Conservation (phyloP, 1,139 yeast genomes). For the Kodamaea sp. region DNA sequence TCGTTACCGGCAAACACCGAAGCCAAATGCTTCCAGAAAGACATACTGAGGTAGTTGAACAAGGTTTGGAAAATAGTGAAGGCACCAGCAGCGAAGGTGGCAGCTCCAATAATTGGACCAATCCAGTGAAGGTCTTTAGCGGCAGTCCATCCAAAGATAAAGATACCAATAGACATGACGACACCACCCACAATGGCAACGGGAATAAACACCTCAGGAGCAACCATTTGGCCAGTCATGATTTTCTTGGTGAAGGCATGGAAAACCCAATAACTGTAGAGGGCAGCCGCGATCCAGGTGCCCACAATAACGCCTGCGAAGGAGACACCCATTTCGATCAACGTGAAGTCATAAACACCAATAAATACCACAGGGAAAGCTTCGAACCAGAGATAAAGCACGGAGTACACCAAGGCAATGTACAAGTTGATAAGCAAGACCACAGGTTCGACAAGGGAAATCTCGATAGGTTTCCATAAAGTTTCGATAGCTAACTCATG, state of each 20-base stretch:
- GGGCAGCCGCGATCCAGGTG: slow-evolving; percentile 24
- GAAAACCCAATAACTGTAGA: slow-evolving; percentile 24
- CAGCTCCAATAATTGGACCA: slow-evolving; percentile 43
- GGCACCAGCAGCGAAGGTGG: slow-evolving; percentile 35
- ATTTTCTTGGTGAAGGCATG: slow-evolving; percentile 25
- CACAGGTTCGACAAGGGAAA: slow-evolving; percentile 44
- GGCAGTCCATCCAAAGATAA: slow-evolving; percentile 54
- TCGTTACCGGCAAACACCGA: slow-evolving; percentile 61
- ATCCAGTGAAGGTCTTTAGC: slow-evolving; percentile 41
- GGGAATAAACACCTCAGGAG: slow-evolving; percentile 45
- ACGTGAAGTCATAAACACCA: slow-evolving; percentile 46
- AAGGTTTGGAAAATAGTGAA: slow-evolving; percentile 43
- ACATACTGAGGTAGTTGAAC: slow-evolving; percentile 33
- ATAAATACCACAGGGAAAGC: slow-evolving; percentile 58
- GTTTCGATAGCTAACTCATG: slow-evolving; percentile 33
- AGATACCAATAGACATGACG: slow-evolving; percentile 44
- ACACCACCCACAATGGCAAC: slow-evolving; percentile 45
- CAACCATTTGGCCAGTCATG: slow-evolving; percentile 20
- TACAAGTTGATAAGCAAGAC: slow-evolving; percentile 49
- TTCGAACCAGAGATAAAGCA: slow-evolving; percentile 59
- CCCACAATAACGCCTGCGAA: slow-evolving; percentile 49
- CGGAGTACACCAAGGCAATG: slow-evolving; percentile 53
- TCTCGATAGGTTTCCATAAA: slow-evolving; percentile 50
- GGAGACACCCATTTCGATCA: slow-evolving; percentile 48
- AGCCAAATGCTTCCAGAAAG: slow-evolving; percentile 46